phyloP scores from a whole-genome alignment of 306 rosid species.

The Cicer cuneatum region DNA sequence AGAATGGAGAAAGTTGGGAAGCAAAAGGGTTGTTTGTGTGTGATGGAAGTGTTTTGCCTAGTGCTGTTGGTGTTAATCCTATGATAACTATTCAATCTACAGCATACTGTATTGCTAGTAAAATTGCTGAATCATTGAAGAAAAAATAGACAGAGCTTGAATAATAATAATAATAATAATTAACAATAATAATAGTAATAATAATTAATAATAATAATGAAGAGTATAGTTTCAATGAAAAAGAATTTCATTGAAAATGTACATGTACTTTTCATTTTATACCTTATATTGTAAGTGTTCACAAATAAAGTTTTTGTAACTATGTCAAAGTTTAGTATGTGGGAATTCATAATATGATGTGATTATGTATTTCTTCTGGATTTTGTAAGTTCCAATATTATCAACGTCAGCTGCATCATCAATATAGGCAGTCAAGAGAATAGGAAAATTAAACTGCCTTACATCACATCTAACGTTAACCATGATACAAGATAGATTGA shows the following conservation, averaged over 20 bases:
- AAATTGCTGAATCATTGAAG: constrained; percentile 66
- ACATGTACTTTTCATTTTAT: constrained; percentile 3
- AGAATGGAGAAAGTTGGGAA: constrained; percentile 90
- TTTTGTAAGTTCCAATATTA: too few relatives aligned
- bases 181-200: too few relatives aligned
- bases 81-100: constrained; percentile 92
- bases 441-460: too few relatives aligned
- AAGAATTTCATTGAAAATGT: constrained; percentile 1
- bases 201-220: not conserved
- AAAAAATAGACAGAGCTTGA: not conserved
- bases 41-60: constrained; percentile 88
- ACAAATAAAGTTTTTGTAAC: constrained; percentile 15
- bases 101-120: constrained; percentile 77
- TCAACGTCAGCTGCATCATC: too few relatives aligned
- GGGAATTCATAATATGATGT: not conserved
- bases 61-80: constrained; percentile 92
- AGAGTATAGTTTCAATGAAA: not conserved
- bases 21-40: constrained; percentile 83
- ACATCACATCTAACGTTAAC: too few relatives aligned
- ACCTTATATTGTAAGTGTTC: not conserved
- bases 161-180: not conserved
- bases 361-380: too few relatives aligned
- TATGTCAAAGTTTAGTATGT: not conserved
- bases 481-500: too few relatives aligned
- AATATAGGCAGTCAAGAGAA: too few relatives aligned